Evolutionary conservation across 2,329 filamentous ascomycete genomes (phyloP), one percentile per base, ranked within the genome.

Genomic region (Pseudogymnoascus pannorum): DNA sequence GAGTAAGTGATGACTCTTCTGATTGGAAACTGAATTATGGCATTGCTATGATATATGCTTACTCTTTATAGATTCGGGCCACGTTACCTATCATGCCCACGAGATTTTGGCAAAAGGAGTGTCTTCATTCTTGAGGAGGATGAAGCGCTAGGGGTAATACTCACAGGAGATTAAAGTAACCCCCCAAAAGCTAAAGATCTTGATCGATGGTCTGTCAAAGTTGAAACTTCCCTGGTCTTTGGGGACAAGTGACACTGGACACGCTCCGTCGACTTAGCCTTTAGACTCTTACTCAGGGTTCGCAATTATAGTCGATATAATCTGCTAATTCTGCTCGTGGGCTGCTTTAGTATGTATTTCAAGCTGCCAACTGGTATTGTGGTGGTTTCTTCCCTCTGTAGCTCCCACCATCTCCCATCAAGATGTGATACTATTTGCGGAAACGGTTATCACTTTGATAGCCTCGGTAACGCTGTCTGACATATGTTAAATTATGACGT

Each of bases 11-110:
- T 14, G 11, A 6, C 22, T 7, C 22, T 29, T 16, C 42, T 26
- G 12, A 29, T 26, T 51, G 14, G 22, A 51, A 26, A 14, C 4
- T 29, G 3, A 9, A 16, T 5, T n/a, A 5, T 29, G 14, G 5
- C 38, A 5, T 29, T 29, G 24, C 3, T 16, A 26, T 8, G n/a
- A 20, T 3, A 29, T 11, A 18, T 51, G 22, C 44, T 51, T 14
- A 42, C 38, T 2, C 8, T 29, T 18, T 6, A 16, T 51, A 51
- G 44, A 51, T 51, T 51, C 72, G 5, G 77, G 78, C 1, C 78
- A 80, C 72, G 70, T 79, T 66, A 78, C 75, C 1, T 77, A 71
- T 57, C 70, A 72, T 42, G 70, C 74, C 1, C 77, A 79, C 68
- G 65, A 71, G 58, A 68, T 75, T 35, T 66, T 79, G 58, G 74